These are phyloP conservation scores for Pseudocercospora crystallina DNA, from an alignment of 2,329 filamentous ascomycete genomes.

Conservation along the genomic window DNA sequence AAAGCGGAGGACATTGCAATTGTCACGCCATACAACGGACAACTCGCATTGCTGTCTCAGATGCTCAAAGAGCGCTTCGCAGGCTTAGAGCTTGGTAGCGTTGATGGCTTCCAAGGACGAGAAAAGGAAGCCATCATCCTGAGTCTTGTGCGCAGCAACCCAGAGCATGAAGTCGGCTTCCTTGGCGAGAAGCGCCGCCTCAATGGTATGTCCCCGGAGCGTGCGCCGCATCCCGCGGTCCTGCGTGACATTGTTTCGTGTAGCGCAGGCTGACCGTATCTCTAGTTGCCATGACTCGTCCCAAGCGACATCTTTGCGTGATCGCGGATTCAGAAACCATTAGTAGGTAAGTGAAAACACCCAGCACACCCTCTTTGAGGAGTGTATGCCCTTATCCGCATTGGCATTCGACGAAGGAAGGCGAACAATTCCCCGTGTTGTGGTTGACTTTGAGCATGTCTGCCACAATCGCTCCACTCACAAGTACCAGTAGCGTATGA, in stretches of 20 bases:
- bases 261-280: constrained; percentile 7
- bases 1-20: constrained; percentile 83
- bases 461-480: too few relatives aligned
- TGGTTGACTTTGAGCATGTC: neutral
- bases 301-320: constrained; percentile 83
- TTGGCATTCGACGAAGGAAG: too few relatives aligned
- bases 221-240: constrained; percentile 7
- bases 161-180: constrained; percentile 85
- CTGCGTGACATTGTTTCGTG: neutral
- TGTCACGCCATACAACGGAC: constrained; percentile 94
- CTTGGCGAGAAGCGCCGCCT: constrained; percentile 85
- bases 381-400: too few relatives aligned
- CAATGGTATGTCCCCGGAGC: constrained; percentile 66
- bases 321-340: constrained; percentile 95
- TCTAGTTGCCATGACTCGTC: constrained; percentile 91
- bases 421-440: neutral
- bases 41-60: constrained; percentile 73
- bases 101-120: constrained; percentile 94
- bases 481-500: neutral
- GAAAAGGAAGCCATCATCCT: constrained; percentile 96
- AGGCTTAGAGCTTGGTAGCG: constrained; percentile 89
- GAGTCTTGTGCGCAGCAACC: constrained; percentile 89
- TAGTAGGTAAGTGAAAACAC: constrained; percentile 64
- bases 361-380: too few relatives aligned
- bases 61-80: constrained; percentile 78